phyloP scores from a whole-genome alignment of 106 monocot species.

The Dendrobium officinale region DNA sequence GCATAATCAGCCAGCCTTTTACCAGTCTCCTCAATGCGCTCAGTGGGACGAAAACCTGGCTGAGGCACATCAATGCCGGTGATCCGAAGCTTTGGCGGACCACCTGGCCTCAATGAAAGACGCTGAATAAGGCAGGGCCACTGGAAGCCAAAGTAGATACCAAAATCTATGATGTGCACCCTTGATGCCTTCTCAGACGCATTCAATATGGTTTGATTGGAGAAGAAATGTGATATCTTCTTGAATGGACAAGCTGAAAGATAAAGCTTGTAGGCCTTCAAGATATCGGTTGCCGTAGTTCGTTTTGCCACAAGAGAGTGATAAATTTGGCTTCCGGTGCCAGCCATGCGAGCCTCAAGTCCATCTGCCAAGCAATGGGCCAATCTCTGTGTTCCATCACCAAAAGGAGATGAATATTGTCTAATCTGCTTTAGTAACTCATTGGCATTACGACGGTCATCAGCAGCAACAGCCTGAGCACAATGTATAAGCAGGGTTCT shows the following conservation, averaged over 20 bases:
- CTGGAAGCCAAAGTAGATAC: conserved; percentile 78
- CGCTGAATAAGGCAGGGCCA: conserved; percentile 83
- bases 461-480: conserved; percentile 79
- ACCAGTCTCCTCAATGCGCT: conserved; percentile 68
- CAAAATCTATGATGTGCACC: conserved; percentile 81
- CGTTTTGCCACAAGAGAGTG: conserved; percentile 39
- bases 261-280: conserved; percentile 72
- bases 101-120: conserved; percentile 29
- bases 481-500: conserved; percentile 69
- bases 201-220: conserved; percentile 55
- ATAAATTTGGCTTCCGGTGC: conserved; percentile 77
- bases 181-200: conserved; percentile 40
- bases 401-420: conserved; percentile 59
- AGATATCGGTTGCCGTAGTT: conserved; percentile 39
- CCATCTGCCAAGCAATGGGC: conserved; percentile 75
- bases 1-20: conserved; percentile 64
- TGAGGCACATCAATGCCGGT: conserved; percentile 83
- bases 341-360: conserved; percentile 79
- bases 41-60: conserved; percentile 73
- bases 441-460: conserved; percentile 47
- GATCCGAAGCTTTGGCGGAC: conserved; percentile 67
- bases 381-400: conserved; percentile 68
- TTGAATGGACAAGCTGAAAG: conserved; percentile 72
- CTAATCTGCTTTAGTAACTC: conserved; percentile 76
- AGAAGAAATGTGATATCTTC: conserved; percentile 54